A percentile compares a stretch with the other conserved stretches of the same genome.
Conservation (phyloP, 352 stramenopile species). For the Globisporangium orthogonon region DNA sequence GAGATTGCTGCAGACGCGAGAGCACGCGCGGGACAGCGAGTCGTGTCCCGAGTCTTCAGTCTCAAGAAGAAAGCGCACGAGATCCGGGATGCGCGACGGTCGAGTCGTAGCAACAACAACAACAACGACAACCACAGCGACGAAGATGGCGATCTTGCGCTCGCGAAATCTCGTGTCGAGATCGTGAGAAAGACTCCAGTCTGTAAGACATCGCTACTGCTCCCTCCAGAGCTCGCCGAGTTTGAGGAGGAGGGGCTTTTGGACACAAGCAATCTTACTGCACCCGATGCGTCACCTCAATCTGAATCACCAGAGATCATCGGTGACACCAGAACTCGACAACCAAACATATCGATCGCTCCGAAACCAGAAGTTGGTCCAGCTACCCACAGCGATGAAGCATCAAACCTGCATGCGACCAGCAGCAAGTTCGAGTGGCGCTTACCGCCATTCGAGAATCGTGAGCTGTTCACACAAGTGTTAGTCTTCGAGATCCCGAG, state of each 20-base stretch:
- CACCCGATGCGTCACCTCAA: neutral
- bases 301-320: neutral
- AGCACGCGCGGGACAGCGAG: conserved; percentile 37
- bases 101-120: conserved; percentile 17
- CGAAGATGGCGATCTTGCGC: conserved; percentile 3
- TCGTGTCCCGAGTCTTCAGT: conserved; percentile 21
- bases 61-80: conserved; percentile 26
- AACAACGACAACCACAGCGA: conserved; percentile 15
- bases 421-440: conserved; percentile 14
- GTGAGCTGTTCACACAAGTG: conserved; percentile 10
- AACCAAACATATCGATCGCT: too few relatives aligned
- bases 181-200: neutral
- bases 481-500: conserved; percentile 18
- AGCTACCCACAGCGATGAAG: neutral
- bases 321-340: neutral
- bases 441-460: conserved; percentile 15
- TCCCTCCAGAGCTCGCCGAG: conserved; percentile 41
- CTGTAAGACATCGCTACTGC: conserved; percentile 7
- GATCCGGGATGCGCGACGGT: conserved; percentile 8
- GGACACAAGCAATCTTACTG: neutral
- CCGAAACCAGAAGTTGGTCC: neutral
- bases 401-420: neutral
- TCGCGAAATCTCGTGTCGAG: neutral
- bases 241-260: conserved; percentile 54
- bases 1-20: conserved; percentile 37